Base-by-base conservation (phyloP, 176 grass and related monocot genomes). In the Rhynchospora pubera region DNA sequence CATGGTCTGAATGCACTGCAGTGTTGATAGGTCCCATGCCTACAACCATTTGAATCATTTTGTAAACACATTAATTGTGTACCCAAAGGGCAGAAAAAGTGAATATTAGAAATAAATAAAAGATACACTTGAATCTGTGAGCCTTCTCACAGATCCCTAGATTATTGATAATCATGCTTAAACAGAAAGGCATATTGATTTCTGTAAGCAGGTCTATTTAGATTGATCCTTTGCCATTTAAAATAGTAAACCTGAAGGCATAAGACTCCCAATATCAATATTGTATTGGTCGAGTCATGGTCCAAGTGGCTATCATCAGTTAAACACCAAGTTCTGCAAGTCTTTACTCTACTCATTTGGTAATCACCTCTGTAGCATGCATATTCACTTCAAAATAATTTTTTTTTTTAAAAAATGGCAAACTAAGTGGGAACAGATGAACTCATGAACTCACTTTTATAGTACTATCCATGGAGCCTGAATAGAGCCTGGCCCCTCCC, bases 1-100 rank as follows among this genome's bases (percentile, higher is more conserved):
- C 77, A 99, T 93, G 4, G 91, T 99, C 77, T 96, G 97, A 79
- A 96, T 76, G 58, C 97, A 96, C 83, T 93, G 97, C 78, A 99
- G 82, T 5, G 86, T 91, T 90, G 91, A 62, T 64, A 99, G 85
- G 77, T 99, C 93, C 97, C 97, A 99, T 16, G 91, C 97, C 97
- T 99, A 90, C 80, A 85, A 96, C 19, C 88, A 55, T 84, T 91
- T 57, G 46, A 6, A 71, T 42, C 67, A 76, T 76, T 16, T 76
- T 18, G 71, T 32, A 26, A 61, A 22, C 21, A 23, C 19, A 61
- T 61, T 61, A 34, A 61, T 22, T 61, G 3, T 22, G 0, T 61
- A 61, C n/a, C 18, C 58, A 9, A 22, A 61, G 21, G 19, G 19
- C 58, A 61, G 53, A 57, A 14, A 5, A 57, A 57, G 32, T 34